Evolutionary conservation across 2,329 filamentous ascomycete genomes (phyloP), one percentile per base, ranked within the genome.

Genomic region (Paracoccidioides brasiliensis): DNA sequence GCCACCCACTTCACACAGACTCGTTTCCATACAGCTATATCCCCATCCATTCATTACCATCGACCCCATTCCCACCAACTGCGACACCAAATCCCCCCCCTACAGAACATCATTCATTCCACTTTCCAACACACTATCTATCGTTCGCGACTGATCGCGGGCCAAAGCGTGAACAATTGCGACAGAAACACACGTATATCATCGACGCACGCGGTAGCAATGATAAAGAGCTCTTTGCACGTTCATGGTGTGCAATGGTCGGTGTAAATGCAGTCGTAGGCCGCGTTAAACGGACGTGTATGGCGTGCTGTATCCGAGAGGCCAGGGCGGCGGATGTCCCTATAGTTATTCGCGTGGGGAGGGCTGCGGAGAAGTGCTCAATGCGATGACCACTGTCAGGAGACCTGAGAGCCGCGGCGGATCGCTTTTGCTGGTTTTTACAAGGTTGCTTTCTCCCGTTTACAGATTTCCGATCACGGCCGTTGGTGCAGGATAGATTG

Each of bases 221-320:
- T 35, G 64, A 66, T 12, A 70, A 68, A 57, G 72, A 74, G 59
- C 66, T 69, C 0, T 69, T 74, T 54, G 72, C 65, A 5, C 66
- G 73, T 28, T 71, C 72, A 2, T 76, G 73, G 73, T 75, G 73
- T 59, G 68, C 72, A 8, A 66, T 71, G 38, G 66, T 70, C 37
- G 73, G 71, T 10, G 66, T 65, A 43, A 64, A 72, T 62, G 72
- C 72, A 3, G 63, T 75, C 35, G 66, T 75, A 54, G 68, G 72
- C 30, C 64, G 72, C 14, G 66, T 64, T 10, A 69, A 70, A n/a
- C 62, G 67, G 53, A 70, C 67, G 2, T 72, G 70, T 56, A 56
- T 72, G 40, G 67, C 68, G 6, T 74, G 72, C 58, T 73, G 70
- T 61, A 68, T 74, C 10, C 64, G 73, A 22, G 71, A 74, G 61